Percentiles rank a stretch among this genome's conserved stretches.
These are phyloP conservation scores for Circinella minor DNA, from an alignment of 371 early-diverging fungal species.

Conservation along the genomic window DNA sequence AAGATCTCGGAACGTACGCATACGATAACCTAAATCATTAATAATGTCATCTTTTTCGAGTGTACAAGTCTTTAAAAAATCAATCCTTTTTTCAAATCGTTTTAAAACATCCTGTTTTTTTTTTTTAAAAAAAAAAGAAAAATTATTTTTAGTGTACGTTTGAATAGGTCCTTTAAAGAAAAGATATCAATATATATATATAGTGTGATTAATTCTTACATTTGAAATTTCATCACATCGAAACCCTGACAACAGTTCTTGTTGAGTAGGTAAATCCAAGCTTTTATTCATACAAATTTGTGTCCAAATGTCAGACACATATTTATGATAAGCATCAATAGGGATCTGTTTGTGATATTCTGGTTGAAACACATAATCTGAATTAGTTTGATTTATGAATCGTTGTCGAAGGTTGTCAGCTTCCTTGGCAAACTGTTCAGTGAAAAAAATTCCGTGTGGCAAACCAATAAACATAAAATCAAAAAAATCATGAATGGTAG, in stretches of 20 bases:
- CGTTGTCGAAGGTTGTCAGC: conserved; percentile 72
- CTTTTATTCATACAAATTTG: conserved; percentile 93
- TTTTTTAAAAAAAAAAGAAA: too few species aligned
- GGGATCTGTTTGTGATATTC: conserved; percentile 92
- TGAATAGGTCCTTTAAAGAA: too few species aligned
- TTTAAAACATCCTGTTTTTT: too few species aligned
- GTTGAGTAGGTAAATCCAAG: conserved; percentile 97
- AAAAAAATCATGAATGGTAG: conserved; percentile 84
- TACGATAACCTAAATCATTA: too few species aligned
- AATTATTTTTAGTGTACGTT: too few species aligned
- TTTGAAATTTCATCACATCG: conserved; percentile 97
- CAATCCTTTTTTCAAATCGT: too few species aligned
- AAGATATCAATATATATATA: too few species aligned
- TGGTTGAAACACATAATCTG: conserved; percentile 85
- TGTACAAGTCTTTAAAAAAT: too few species aligned
- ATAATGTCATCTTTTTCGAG: too few species aligned
- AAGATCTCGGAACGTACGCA: too few species aligned
- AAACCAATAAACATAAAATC: conserved; percentile 91
- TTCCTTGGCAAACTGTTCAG: conserved; percentile 81
- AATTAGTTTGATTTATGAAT: conserved; percentile 74
- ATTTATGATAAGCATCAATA: conserved; percentile 92
- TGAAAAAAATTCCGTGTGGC: conserved; percentile 89
- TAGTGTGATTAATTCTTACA: conserved; percentile 19
- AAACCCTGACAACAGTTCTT: conserved; percentile 95
- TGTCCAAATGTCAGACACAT: conserved; percentile 92